These are phyloP conservation scores for Trametes cubensis DNA, from an alignment of 768 basidiomycete genomes.

Conservation along the genomic window DNA sequence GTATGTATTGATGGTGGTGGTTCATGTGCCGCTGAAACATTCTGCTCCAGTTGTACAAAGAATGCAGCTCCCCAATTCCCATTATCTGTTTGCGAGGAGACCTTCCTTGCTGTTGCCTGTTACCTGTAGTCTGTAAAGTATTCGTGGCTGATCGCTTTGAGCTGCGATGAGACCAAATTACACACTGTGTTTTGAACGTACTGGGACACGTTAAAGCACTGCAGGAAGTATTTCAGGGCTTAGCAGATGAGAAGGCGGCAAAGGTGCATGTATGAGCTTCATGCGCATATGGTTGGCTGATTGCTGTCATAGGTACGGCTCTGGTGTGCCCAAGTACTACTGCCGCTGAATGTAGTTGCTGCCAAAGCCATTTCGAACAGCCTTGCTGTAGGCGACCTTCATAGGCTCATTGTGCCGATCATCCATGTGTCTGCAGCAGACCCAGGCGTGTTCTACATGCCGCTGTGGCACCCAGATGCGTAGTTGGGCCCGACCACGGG, in stretches of 20 bases:
- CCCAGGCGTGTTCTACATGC: no score
- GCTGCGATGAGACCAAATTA: conserved; percentile 43
- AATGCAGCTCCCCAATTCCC: conserved; percentile 30
- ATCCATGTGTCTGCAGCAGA: no score
- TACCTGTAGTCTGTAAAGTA: conserved; percentile 26
- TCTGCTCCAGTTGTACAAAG: neutral
- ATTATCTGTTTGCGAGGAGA: conserved; percentile 26
- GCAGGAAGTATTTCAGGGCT: conserved; percentile 13
- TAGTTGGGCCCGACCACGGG: no score
- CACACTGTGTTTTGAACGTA: conserved; percentile 29
- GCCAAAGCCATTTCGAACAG: conserved; percentile 35
- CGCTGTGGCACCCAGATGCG: no score
- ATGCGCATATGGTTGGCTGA: neutral
- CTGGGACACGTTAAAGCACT: conserved; percentile 28
- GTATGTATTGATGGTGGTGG: conserved; percentile 4
- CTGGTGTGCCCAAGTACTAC: conserved; percentile 36
- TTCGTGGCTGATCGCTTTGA: conserved; percentile 32
- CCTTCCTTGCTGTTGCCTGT: conserved; percentile 26
- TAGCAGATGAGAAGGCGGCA: neutral
- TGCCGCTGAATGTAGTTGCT: conserved; percentile 41
- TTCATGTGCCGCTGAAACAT: neutral
- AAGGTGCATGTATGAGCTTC: neutral
- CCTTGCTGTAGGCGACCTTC: conserved; percentile 27
- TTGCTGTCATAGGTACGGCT: conserved; percentile 36
- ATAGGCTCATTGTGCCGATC: conserved; percentile 19